Percentiles rank a stretch among this genome's conserved stretches.
Conservation (phyloP, 1,139 yeast species). For the Geotrichum carabidarum region DNA sequence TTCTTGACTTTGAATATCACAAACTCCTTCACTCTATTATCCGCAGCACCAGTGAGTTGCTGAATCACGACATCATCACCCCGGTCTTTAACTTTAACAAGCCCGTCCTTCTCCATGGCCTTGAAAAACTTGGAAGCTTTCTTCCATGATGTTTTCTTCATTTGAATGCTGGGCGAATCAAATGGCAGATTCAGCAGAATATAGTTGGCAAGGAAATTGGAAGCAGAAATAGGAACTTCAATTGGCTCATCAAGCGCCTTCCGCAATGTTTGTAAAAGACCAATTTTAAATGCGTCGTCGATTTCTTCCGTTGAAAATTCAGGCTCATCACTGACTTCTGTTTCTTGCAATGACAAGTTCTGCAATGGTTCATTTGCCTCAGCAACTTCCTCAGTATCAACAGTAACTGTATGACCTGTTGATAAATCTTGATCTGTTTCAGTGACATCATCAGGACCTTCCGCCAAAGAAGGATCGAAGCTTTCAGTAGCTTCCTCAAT, state of each 20-base stretch:
- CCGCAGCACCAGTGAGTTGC: slow-evolving; percentile 47
- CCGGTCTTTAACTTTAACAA: slow-evolving; percentile 65
- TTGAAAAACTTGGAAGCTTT: slow-evolving; percentile 80
- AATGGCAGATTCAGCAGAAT: slow-evolving; percentile 67
- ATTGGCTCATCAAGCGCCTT: slow-evolving; percentile 58
- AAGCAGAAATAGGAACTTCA: slow-evolving; percentile 48
- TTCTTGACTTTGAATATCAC: slow-evolving; percentile 54
- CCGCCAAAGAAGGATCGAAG: slow-evolving; percentile 12
- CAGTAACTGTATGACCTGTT: slow-evolving; percentile 11
- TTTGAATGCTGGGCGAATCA: slow-evolving; percentile 47
- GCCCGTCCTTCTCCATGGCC: slow-evolving; percentile 71
- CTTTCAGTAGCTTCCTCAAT: slow-evolving; percentile 16
- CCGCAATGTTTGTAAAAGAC: slow-evolving; percentile 64
- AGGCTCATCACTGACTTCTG: slow-evolving; percentile 33
- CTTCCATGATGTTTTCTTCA: slow-evolving; percentile 85
- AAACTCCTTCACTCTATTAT: slow-evolving; percentile 52
- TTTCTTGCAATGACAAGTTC: slow-evolving; percentile 13
- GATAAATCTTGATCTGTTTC: slow-evolving; percentile 7
- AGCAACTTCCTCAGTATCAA: slow-evolving; percentile 5
- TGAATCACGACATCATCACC: slow-evolving; percentile 65
- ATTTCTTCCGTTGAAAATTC: slow-evolving; percentile 58
- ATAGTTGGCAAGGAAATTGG: slow-evolving; percentile 67
- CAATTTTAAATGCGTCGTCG: slow-evolving; percentile 68
- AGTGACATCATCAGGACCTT: slow-evolving; percentile 17
- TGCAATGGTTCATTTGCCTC: slow-evolving; percentile 15